Evolutionary conservation across 176 grass and related monocot species (phyloP).

Genomic region (Cocos nucifera): DNA sequence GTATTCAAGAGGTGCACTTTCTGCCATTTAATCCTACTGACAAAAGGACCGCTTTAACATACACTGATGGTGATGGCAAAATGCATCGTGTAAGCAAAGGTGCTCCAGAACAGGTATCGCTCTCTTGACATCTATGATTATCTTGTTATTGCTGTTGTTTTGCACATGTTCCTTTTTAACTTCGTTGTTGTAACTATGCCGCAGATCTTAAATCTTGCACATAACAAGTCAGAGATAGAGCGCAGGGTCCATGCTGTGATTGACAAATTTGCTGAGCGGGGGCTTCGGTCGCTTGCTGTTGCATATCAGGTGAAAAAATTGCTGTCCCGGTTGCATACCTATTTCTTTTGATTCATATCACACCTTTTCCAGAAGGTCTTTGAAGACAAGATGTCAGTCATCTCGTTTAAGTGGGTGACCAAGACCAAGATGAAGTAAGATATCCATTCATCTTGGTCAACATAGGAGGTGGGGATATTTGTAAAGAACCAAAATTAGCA

Average conservation of each 20-base stretch:
- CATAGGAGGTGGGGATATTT: too few relatives aligned
- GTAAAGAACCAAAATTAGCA: too few relatives aligned
- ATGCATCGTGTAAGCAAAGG: conserved; percentile 70
- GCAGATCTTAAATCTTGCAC: conserved; percentile 64
- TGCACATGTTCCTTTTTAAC: not conserved
- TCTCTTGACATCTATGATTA: not conserved
- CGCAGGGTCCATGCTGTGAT: conserved; percentile 58
- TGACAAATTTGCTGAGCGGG: conserved; percentile 73
- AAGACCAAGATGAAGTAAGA: too few relatives aligned
- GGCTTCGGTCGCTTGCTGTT: conserved; percentile 73
- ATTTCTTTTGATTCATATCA: not conserved
- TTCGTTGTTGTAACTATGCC: not conserved
- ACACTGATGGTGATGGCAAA: conserved; percentile 48
- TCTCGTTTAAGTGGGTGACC: too few relatives aligned
- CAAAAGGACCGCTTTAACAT: conserved; percentile 69
- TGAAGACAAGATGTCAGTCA: too few relatives aligned
- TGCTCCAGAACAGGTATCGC: conserved; percentile 60
- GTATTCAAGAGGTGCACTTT: conserved; percentile 73
- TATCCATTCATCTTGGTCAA: too few relatives aligned
- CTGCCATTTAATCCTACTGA: conserved; percentile 78
- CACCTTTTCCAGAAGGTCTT: not conserved
- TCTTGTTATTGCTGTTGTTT: conserved; percentile 3
- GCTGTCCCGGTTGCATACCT: not conserved
- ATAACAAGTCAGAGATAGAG: conserved; percentile 58
- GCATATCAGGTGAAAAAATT: conserved; percentile 54